Base-by-base conservation (phyloP, 441 rosid species). In the Pelargonium fulgidum region DNA sequence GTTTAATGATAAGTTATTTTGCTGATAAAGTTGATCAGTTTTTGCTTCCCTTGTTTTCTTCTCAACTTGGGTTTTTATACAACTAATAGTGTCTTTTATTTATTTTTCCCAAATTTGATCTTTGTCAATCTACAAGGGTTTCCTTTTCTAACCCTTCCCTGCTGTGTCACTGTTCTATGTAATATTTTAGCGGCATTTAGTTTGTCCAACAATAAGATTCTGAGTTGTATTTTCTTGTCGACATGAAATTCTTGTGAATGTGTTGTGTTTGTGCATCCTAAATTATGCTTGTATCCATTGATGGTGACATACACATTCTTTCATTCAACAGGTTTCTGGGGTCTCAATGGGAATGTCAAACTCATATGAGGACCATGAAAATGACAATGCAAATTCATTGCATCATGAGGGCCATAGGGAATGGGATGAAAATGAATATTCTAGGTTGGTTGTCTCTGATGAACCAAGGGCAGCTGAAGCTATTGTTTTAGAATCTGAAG, bases 401-500 rank as follows among this genome's bases (percentile, higher is more conserved):
- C 68, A 69, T 65, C 74, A 56, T 7, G 56, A 69, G n/a, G 80
- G 10, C 44, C 44, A 39, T 0, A 39, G 10, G 44, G 10, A 39
- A 39, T 39, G 85, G 68, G 89, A 86, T 72, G 92, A 84, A 39
- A 82, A 79, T 66, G 97, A 89, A 69, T 82, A 81, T 80, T 90
- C 81, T 74, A 80, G 96, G 78, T 77, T 93, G 52, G 92, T 85
- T 75, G 71, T 85, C 7, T 73, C 90, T 44, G 76, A 77, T 72
- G 86, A 85, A 70, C 70, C 81, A 20, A n/a, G 72, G 42, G 70
- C 72, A 7, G 61, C 77, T 73, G 86, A 81, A 71, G 56, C 75
- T 7, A 76, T 71, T 24, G 70, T 67, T 44, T 45, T 76, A 10
- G 75, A 66, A 42, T 68, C 85, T 69, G 83, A 78, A 59, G 69